These are phyloP conservation scores for Suhomyces kilbournensis DNA, from an alignment of 805 yeast species.

Conservation along the genomic window DNA sequence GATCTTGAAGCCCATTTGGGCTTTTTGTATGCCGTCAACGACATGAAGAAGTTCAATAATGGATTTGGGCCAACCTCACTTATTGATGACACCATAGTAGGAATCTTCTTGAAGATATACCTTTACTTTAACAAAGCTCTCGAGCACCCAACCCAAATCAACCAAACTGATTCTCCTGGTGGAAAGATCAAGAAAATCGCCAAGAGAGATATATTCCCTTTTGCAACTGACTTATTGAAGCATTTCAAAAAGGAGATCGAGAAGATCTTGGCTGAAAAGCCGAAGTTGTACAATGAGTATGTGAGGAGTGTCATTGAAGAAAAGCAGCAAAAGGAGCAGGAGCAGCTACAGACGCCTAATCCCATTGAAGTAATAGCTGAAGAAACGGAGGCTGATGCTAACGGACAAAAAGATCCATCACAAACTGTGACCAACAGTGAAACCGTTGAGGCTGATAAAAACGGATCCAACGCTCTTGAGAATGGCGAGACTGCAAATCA, in stretches of 20 bases:
- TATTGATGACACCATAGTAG: slow-evolving; percentile 69
- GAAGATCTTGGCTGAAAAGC: slow-evolving; percentile 24
- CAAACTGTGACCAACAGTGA: neutral
- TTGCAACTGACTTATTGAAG: slow-evolving; percentile 33
- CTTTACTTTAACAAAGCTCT: slow-evolving; percentile 13
- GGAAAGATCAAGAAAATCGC: slow-evolving; percentile 35
- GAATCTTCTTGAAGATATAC: slow-evolving; percentile 55
- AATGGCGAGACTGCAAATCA: neutral
- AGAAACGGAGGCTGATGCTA: neutral
- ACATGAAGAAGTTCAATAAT: slow-evolving; percentile 67
- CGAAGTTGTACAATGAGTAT: slow-evolving; percentile 28
- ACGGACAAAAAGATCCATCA: neutral
- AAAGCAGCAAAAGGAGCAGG: neutral
- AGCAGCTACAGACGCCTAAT: neutral
- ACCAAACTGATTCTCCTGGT: slow-evolving; percentile 23
- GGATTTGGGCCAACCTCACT: slow-evolving; percentile 77
- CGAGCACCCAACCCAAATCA: neutral
- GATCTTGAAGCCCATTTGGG: slow-evolving; percentile 39
- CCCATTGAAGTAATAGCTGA: neutral
- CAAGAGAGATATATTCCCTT: slow-evolving; percentile 41
- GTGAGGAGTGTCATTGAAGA: neutral
- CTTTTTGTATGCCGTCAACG: slow-evolving; percentile 50
- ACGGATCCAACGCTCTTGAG: too few species aligned
- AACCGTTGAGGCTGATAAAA: neutral
- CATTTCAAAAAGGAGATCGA: slow-evolving; percentile 30